Conservation (phyloP, 2,329 filamentous ascomycete genomes). For the Gnomoniopsis smithogilvyi region DNA sequence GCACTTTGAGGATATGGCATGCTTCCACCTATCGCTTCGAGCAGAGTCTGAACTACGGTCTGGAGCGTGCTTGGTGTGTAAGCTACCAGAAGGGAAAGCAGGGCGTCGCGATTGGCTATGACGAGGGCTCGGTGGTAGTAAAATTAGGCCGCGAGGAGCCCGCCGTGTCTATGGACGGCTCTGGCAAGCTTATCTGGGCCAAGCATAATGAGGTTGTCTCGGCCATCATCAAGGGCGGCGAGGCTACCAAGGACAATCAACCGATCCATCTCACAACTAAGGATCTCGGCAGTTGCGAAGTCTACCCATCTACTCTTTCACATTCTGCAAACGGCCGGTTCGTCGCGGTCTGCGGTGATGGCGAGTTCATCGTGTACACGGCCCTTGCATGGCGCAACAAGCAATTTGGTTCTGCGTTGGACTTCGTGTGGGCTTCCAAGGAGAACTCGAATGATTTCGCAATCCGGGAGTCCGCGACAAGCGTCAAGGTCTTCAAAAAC, state of each 20-base stretch:
- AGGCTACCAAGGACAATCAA: conserved; percentile 85
- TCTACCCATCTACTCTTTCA: conserved; percentile 90
- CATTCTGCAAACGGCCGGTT: conserved; percentile 93
- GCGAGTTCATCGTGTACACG: conserved; percentile 98
- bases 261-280: conserved; percentile 86
- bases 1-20: conserved; percentile 97
- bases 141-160: conserved; percentile 98
- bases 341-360: conserved; percentile 87
- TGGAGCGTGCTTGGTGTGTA: conserved; percentile 97
- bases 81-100: conserved; percentile 93
- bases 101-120: conserved; percentile 91
- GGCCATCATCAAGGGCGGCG: conserved; percentile 86
- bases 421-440: conserved; percentile 96
- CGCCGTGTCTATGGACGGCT: conserved; percentile 94
- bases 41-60: conserved; percentile 91
- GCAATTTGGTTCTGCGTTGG: conserved; percentile 89
- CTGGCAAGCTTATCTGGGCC: conserved; percentile 95
- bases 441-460: conserved; percentile 98
- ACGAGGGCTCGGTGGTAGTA: conserved; percentile 95
- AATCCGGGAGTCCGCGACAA: conserved; percentile 90
- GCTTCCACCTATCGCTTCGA: conserved; percentile 96
- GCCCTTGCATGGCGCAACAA: conserved; percentile 96
- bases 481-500: conserved; percentile 96
- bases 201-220: conserved; percentile 93
- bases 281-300: conserved; percentile 92